Evolutionary conservation across 2,329 filamentous ascomycete species (phyloP).

Genomic region (Pseudofabraea citricarpa): DNA sequence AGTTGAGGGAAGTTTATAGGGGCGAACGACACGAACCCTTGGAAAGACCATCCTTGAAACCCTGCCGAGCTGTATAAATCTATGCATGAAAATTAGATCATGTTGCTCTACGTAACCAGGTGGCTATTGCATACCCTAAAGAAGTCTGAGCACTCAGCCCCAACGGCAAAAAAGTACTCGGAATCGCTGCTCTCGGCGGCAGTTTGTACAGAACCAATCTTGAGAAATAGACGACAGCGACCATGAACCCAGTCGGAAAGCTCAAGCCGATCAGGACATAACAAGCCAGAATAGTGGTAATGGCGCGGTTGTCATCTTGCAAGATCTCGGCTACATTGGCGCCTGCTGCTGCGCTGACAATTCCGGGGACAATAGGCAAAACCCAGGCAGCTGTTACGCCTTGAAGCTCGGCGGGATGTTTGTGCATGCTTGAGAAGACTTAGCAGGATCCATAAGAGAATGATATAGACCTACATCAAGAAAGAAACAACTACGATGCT

Average conservation of each 20-base stretch:
- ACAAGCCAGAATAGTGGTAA: conserved; percentile 54
- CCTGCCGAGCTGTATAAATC: conserved; percentile 3
- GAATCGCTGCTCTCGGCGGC: conserved; percentile 2
- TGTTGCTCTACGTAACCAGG: neutral
- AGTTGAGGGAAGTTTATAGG: neutral
- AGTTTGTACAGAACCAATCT: conserved; percentile 60
- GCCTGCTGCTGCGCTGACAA: conserved; percentile 59
- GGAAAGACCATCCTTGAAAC: conserved; percentile 2
- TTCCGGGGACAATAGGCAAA: conserved; percentile 58
- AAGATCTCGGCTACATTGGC: conserved; percentile 55
- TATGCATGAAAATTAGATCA: neutral
- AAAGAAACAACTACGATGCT: conserved; percentile 48
- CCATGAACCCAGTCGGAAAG: conserved; percentile 51
- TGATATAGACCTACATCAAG: conserved; percentile 38
- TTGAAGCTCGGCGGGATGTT: conserved; percentile 32
- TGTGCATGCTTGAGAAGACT: conserved; percentile 2
- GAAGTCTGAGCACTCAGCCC: conserved; percentile 2
- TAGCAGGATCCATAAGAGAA: neutral
- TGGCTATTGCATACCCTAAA: neutral
- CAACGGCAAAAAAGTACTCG: conserved; percentile 1
- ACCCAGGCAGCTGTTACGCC: conserved; percentile 60
- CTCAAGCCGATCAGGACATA: conserved; percentile 66
- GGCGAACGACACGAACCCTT: neutral
- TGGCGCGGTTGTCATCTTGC: conserved; percentile 43
- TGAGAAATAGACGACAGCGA: conserved; percentile 63